Percentiles rank a stretch among this genome's conserved stretches.
Evolutionary conservation across 192 early-diverging fungal species (phyloP).

Genomic region (Backusella tuberculispora): DNA sequence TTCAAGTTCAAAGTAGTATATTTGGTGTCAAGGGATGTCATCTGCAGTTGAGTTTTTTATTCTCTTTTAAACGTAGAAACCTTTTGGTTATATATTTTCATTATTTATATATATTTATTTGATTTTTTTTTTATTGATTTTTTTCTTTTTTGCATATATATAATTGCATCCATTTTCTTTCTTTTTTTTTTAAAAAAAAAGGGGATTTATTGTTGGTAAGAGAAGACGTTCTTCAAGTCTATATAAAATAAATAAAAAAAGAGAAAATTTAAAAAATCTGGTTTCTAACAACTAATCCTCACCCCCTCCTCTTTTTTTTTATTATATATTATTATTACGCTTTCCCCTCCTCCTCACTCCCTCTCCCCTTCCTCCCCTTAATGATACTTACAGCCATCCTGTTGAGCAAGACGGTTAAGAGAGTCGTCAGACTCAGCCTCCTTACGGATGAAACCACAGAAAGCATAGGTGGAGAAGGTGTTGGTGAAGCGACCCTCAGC

Average conservation of each 20-base stretch:
- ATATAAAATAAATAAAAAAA: constrained; percentile 1
- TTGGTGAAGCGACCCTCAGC: constrained; percentile 77
- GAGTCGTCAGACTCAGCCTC: too few relatives aligned
- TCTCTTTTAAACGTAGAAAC: not conserved
- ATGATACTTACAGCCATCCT: too few relatives aligned
- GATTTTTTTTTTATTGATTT: not conserved
- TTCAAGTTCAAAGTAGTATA: not conserved
- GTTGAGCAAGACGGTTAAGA: too few relatives aligned
- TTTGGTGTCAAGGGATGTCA: not conserved
- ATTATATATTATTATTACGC: constrained; percentile 60
- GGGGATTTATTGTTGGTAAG: constrained; percentile 57
- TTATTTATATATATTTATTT: not conserved
- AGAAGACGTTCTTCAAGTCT: constrained; percentile 64
- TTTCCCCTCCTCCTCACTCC: constrained; percentile 82
- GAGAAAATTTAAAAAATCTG: not conserved
- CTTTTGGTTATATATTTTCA: not conserved
- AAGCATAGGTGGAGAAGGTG: too few relatives aligned
- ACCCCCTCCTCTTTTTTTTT: not conserved
- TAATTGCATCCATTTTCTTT: not conserved
- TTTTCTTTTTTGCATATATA: not conserved
- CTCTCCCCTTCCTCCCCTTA: too few relatives aligned
- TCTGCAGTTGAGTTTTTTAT: not conserved
- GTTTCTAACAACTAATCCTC: not conserved
- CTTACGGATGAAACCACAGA: too few relatives aligned
- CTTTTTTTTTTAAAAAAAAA: not conserved